Evolutionary conservation across 2,329 filamentous ascomycete genomes (phyloP), one percentile per base, ranked within the genome.

Genomic region (Chaetomium strumarium): DNA sequence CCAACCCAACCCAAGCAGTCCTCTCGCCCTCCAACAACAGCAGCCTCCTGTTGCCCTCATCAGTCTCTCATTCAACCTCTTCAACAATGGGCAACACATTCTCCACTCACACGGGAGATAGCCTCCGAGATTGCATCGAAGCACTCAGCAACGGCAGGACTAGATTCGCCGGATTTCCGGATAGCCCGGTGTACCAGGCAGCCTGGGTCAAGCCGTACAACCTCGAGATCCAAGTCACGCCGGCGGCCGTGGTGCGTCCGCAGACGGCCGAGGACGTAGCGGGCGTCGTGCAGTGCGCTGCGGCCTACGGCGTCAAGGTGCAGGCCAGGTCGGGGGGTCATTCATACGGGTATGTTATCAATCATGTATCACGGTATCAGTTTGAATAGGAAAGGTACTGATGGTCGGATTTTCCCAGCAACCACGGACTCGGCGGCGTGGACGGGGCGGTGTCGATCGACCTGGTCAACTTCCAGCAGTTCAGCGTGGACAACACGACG

Each of bases 301-400:
- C 63, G 2, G 56, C 73, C 20, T 68, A 71, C 52, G 68, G 68
- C 6, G 65, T 79, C 48, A 77, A 78, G 57, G 79, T 85, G 0
- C 81, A 85, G 62, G 77, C 83, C 19, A 79, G 75, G 57, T 82
- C 80, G 1, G 83, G 83, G 4, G 83, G 83, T 0, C 83, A 86
- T 60, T 85, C 80, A 0, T 86, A 83, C 57, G 81, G 72, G 76
- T 78, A 55, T 4, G 48, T 46, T n/a, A n/a, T n/a, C n/a, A n/a
- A 24, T 24, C 24, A 24, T 24, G 24, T n/a, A n/a, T n/a, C n/a
- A n/a, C n/a, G n/a, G n/a, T n/a, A n/a, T n/a, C n/a, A n/a, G n/a
- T n/a, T n/a, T n/a, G n/a, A n/a, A n/a, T n/a, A n/a, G n/a, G n/a
- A n/a, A n/a, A n/a, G n/a, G n/a, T n/a, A n/a, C n/a, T n/a, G n/a